Conservation (phyloP, 2,329 filamentous ascomycete species). For the Colletotrichum acutatum region DNA sequence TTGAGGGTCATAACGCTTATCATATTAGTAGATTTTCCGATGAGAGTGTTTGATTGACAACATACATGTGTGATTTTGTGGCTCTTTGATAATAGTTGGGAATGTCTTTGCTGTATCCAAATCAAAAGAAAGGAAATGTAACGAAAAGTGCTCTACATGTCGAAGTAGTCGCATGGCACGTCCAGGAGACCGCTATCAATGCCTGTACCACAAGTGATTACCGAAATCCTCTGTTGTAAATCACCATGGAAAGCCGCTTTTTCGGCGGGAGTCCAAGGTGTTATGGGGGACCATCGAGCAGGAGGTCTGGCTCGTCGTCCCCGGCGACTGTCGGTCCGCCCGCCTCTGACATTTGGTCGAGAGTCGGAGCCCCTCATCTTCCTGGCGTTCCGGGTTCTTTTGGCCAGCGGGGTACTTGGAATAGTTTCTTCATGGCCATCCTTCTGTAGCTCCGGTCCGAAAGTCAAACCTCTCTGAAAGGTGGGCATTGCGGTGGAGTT, state of each 20-base stretch:
- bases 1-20: not conserved
- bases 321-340: not conserved
- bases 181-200: constrained; percentile 2
- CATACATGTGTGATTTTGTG: not conserved
- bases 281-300: constrained; percentile 2
- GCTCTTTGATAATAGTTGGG: not conserved
- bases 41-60: not conserved
- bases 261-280: constrained; percentile 5
- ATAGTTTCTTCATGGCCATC: not conserved
- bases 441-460: not conserved
- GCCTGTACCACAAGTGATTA: not conserved
- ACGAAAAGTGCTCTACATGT: not conserved
- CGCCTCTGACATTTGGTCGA: not conserved
- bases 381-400: not conserved
- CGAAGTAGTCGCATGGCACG: not conserved
- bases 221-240: not conserved
- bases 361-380: not conserved
- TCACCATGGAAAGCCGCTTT: constrained; percentile 4
- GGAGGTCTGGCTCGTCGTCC: not conserved
- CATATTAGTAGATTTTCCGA: not conserved
- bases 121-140: not conserved
- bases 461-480: not conserved
- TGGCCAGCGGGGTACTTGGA: not conserved
- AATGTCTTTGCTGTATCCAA: not conserved
- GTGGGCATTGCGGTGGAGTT: not conserved